Evolutionary conservation across 768 basidiomycete species (phyloP), one percentile per base, ranked within the genome.

Genomic region (Auricularia auricula-judae): DNA sequence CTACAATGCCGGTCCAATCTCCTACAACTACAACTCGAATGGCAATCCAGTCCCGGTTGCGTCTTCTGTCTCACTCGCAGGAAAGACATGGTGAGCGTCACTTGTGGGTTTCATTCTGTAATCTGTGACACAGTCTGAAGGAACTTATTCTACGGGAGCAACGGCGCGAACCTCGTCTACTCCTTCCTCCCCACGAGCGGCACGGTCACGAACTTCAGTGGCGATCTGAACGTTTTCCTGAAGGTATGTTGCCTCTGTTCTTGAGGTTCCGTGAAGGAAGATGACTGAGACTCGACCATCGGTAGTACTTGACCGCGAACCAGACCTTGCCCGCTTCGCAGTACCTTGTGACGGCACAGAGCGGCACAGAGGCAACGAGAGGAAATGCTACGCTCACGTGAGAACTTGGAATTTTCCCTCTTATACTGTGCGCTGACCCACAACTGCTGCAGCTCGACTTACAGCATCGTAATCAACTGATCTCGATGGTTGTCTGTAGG

Each of bases 311-410:
- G 69, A 80, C 80, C 0, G 62, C 78, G 8, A 73, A 77, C 58
- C 74, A 80, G 39, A 76, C 78, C 3, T 67, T 88, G 36, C 72
- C 74, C 65, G 69, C 78, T 14, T 80, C 82, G 2, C 81, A 88
- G 68, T 88, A 79, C 74, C 76, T 88, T 62, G 79, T 72, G 43
- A 84, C 81, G 12, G 80, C 80, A 1, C 85, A 88, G 69, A 85
- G 78, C 5, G 87, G 87, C 4, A 84, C 83, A 0, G 87, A 88
- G 71, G 81, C 82, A 16, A 86, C 83, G 34, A 62, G 33, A 21
- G 66, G 64, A 10, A 67, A 39, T 35, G 64, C 64, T 36, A 67
- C 64, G 10, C 62, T 65, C 10, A 65, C 64, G 16, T 42, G 35
- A 34, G 61, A 29, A 29, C 29, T 29, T 29, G 8, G 12, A 18